Evolutionary conservation across 345 rosid genomes (phyloP).

Genomic region (Rhodamnia argentea): DNA sequence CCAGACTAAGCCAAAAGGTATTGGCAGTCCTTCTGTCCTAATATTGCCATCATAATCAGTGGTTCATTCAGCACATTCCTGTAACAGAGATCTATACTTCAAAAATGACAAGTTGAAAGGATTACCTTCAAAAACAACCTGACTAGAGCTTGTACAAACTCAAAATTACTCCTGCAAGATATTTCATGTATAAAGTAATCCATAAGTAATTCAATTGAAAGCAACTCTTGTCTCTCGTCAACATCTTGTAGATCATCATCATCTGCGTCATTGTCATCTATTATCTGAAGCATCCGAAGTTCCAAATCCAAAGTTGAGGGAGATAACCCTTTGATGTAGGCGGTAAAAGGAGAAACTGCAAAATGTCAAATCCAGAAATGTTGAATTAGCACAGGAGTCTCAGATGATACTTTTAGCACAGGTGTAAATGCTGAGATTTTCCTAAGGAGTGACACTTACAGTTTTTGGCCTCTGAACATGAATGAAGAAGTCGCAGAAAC

Average conservation of each 20-base stretch:
- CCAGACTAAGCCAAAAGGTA: not conserved
- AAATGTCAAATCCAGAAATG: constrained; percentile 1
- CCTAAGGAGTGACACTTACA: constrained; percentile 21
- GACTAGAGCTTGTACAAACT: constrained; percentile 80
- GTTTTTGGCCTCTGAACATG: constrained; percentile 37
- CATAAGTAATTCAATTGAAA: constrained; percentile 49
- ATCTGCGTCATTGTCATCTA: constrained; percentile 60
- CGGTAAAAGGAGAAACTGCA: constrained; percentile 68
- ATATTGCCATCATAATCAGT: not conserved
- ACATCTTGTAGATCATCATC: constrained; percentile 28
- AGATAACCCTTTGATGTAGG: constrained; percentile 74
- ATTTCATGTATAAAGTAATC: constrained; percentile 76
- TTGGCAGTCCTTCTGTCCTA: not conserved
- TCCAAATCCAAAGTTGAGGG: constrained; percentile 87
- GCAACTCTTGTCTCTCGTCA: constrained; percentile 54
- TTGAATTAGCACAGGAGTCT: not conserved
- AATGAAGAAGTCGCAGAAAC: constrained; percentile 54
- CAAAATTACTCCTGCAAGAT: constrained; percentile 63
- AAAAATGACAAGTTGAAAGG: not conserved
- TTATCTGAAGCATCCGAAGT: constrained; percentile 83
- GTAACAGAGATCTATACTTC: not conserved
- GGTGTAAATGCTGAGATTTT: not conserved
- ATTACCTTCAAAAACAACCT: constrained; percentile 85
- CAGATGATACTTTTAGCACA: not conserved
- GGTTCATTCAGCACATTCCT: not conserved